Percentiles rank a stretch among this genome's conserved stretches.
Conservation (phyloP, 768 basidiomycete genomes). For the Lyophyllum shimeji region DNA sequence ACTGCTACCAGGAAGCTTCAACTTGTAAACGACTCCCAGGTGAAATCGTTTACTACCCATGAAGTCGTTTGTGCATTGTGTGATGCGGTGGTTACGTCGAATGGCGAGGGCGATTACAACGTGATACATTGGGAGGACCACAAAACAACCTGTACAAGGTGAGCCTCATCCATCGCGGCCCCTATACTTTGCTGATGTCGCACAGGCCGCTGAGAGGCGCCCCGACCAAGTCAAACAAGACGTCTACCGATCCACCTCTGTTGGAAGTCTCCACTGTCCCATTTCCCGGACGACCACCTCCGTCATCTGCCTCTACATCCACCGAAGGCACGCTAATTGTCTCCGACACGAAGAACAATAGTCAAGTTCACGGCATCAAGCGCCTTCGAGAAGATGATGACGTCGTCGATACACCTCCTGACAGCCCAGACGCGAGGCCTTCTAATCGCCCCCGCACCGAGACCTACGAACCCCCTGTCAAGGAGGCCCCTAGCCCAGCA, state of each 20-base stretch:
- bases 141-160: slow-evolving; percentile 45
- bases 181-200: background rate
- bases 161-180: background rate
- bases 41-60: slow-evolving; percentile 42
- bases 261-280: slow-evolving; percentile 13
- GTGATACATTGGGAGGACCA: slow-evolving; percentile 63
- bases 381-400: slow-evolving; percentile 46
- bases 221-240: slow-evolving; percentile 4
- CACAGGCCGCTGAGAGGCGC: background rate
- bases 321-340: slow-evolving; percentile 34
- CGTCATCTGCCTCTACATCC: slow-evolving; percentile 33
- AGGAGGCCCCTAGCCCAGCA: slow-evolving; percentile 45
- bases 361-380: slow-evolving; percentile 38
- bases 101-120: slow-evolving; percentile 57
- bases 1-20: slow-evolving; percentile 60
- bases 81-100: slow-evolving; percentile 40
- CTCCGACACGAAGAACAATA: slow-evolving; percentile 20
- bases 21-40: slow-evolving; percentile 66
- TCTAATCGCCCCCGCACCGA: slow-evolving; percentile 53
- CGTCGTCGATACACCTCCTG: slow-evolving; percentile 19
- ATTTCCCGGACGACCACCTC: slow-evolving; percentile 20
- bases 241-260: slow-evolving; percentile 2
- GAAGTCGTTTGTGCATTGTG: slow-evolving; percentile 56
- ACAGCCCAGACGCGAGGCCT: slow-evolving; percentile 40
- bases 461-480: slow-evolving; percentile 40